A percentile compares a stretch with the other conserved stretches of the same genome.
These are phyloP conservation scores for Rhodotorula sp. DNA, from an alignment of 1,284 basidiomycete genomes.

Conservation along the genomic window DNA sequence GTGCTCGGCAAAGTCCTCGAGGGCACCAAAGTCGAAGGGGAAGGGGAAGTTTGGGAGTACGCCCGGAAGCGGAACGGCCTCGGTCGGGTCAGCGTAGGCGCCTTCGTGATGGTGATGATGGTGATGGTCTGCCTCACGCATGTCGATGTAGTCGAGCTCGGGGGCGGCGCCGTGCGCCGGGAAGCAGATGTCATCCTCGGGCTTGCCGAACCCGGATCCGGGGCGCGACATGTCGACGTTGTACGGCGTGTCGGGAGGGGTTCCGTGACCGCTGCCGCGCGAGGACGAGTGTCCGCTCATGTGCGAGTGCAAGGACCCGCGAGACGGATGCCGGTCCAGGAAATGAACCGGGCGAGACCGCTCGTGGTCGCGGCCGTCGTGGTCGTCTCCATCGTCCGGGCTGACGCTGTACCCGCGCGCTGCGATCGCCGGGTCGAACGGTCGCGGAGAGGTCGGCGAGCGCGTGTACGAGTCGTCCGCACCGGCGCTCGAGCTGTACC, in stretches of 20 bases:
- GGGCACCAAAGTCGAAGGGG: conserved; percentile 68
- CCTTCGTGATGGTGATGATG: conserved; percentile 1
- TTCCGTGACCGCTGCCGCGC: not conserved
- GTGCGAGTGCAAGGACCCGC: conserved; percentile 20
- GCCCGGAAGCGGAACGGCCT: conserved; percentile 39
- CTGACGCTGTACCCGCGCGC: not conserved
- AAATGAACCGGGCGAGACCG: conserved; percentile 26
- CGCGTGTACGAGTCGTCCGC: conserved; percentile 4
- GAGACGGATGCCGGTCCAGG: conserved; percentile 34
- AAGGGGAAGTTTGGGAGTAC: conserved; percentile 44
- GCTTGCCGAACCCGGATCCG: conserved; percentile 31
- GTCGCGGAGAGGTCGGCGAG: conserved; percentile 16
- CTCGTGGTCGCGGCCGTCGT: conserved; percentile 31
- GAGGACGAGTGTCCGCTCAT: not conserved
- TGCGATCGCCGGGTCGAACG: conserved; percentile 11
- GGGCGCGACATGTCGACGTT: conserved; percentile 28
- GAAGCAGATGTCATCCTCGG: conserved; percentile 42
- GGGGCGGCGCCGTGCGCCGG: conserved; percentile 36
- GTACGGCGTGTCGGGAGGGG: conserved; percentile 3
- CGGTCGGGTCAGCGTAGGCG: conserved; percentile 3
- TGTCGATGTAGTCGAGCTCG: conserved; percentile 35
- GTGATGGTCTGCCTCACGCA: conserved; percentile 3
- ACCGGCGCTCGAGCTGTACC: conserved; percentile 23
- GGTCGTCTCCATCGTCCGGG: conserved; percentile 15
- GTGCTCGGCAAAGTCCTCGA: conserved; percentile 74